Base-by-base conservation (phyloP, 768 basidiomycete species). In the Kwoniella shandongensis region DNA sequence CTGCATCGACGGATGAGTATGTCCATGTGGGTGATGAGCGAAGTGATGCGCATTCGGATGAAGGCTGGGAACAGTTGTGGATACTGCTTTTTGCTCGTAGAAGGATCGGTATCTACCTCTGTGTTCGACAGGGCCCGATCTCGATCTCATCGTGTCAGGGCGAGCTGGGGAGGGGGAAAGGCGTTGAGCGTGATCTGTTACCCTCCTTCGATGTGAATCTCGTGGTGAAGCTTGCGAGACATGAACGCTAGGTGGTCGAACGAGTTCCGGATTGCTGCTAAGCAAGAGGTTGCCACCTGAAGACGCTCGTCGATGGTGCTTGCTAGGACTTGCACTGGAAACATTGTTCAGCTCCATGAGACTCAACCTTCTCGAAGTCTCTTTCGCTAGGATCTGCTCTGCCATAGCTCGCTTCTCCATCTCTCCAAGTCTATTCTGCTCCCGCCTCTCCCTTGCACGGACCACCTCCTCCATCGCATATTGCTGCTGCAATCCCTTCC, bases 381-480 rank as follows among this genome's bases (percentile, higher is more conserved):
- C 44, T 44, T 51, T 60, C 40, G 20, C 26, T 39, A 44, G 26
- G 23, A 58, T 53, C 38, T 48, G 25, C 38, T 66, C 65, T 5
- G 41, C 52, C 18, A 55, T 60, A 17, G 68, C 68, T 30, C 39
- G 13, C 38, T 59, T 51, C 41, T 70, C 68, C 27, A 53, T 44
- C 27, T 63, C 60, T 12, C 68, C 68, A 15, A 54, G 39, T 12
- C 35, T 29, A 32, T 55, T 53, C 17, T 63, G 49, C 35, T 56
- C 40, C 10, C 65, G 49, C 38, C 65, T 51, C 41, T 63, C 65
- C 18, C 68, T 41, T 3, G 68, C 63, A 27, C 38, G 20, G 2
- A 45, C 68, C 13, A 70, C 65, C 22, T 59, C 40, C 2, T 57
- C 61, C 60, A 70, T 53, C 11, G 61, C 62, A 17, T 42, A 18